phyloP scores from a whole-genome alignment of 148 eudicot species.

The Agrostemma githago region DNA sequence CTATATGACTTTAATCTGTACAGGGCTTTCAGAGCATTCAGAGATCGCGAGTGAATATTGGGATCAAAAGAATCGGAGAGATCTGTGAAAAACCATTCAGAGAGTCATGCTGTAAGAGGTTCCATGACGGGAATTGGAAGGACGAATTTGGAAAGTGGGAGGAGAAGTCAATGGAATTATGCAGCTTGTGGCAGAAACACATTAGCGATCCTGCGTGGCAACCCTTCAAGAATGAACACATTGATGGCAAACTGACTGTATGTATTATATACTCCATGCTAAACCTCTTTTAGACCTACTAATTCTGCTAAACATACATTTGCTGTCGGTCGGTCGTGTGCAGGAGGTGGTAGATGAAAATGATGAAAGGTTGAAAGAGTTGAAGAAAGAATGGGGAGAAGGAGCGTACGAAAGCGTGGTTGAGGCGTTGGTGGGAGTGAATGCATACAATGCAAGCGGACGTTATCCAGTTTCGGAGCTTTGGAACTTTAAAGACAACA shows the following conservation, averaged over 20 bases:
- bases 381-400: slow-evolving; percentile 31
- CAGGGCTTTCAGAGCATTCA: slow-evolving; percentile 21
- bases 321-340: neutral
- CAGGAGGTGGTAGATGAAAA: slow-evolving; percentile 32
- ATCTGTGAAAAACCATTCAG: slow-evolving; percentile 17
- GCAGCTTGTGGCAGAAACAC: slow-evolving; percentile 21
- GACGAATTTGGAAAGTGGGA: slow-evolving; percentile 20
- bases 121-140: slow-evolving; percentile 24
- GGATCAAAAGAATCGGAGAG: slow-evolving; percentile 31
- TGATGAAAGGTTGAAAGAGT: slow-evolving; percentile 17
- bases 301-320: too few species aligned
- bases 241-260: slow-evolving; percentile 28
- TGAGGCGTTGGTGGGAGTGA: slow-evolving; percentile 28
- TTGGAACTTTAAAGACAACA: slow-evolving; percentile 32
- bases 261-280: neutral
- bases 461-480: slow-evolving; percentile 29
- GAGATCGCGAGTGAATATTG: slow-evolving; percentile 10
- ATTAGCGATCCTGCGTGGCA: slow-evolving; percentile 31
- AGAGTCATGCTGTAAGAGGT: slow-evolving; percentile 25
- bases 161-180: slow-evolving; percentile 21
- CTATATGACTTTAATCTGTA: neutral
- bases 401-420: slow-evolving; percentile 14
- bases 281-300: neutral
- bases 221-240: slow-evolving; percentile 25
- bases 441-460: slow-evolving; percentile 31